Evolutionary conservation across 768 basidiomycete genomes (phyloP).

Genomic region (Leccinum subgranulosum): DNA sequence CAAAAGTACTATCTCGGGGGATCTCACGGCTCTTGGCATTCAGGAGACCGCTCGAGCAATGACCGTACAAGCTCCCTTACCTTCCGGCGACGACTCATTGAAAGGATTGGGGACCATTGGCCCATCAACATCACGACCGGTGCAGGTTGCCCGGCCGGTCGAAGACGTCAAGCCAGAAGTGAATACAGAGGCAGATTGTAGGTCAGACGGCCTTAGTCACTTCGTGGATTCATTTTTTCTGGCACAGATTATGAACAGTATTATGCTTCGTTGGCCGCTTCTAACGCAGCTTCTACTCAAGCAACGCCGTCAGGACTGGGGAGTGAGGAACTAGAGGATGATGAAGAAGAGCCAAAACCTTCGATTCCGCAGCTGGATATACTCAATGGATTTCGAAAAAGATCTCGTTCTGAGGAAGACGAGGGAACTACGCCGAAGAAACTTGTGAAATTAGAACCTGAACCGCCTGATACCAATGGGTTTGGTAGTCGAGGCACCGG

Average conservation of each 20-base stretch:
- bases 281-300: constrained; percentile 52
- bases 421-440: constrained; percentile 42
- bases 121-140: constrained; percentile 23
- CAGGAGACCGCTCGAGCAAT: constrained; percentile 63
- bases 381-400: constrained; percentile 69
- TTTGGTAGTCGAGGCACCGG: neutral
- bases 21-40: constrained; percentile 83
- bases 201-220: constrained; percentile 20
- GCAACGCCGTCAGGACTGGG: constrained; percentile 59
- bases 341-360: constrained; percentile 73
- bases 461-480: constrained; percentile 20
- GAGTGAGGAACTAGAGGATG: constrained; percentile 59
- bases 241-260: constrained; percentile 73
- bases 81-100: constrained; percentile 70
- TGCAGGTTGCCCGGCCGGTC: constrained; percentile 26
- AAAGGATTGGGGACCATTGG: constrained; percentile 63
- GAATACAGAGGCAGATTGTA: constrained; percentile 64
- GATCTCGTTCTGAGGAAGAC: constrained; percentile 66
- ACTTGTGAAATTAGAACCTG: constrained; percentile 40
- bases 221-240: neutral
- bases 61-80: constrained; percentile 29
- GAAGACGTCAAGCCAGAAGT: constrained; percentile 46
- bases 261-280: constrained; percentile 73
- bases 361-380: constrained; percentile 64
- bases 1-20: constrained; percentile 92